Evolutionary conservation across 768 basidiomycete species (phyloP), one percentile per base, ranked within the genome.

Genomic region (Mycena olivaceomarginata): DNA sequence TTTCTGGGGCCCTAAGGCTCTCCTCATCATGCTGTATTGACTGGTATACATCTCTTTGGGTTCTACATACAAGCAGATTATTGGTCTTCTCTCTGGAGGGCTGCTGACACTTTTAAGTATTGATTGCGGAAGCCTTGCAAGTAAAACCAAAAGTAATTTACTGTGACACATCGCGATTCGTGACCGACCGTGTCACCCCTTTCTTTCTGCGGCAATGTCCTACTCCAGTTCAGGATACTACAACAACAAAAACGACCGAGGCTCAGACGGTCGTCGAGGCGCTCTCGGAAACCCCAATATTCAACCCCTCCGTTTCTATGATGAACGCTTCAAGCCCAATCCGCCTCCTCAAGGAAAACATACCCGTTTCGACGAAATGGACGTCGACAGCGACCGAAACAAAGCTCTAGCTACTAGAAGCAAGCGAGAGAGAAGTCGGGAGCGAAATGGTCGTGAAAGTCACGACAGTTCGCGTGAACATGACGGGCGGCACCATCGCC

Each of bases 361-460:
- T 74, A 67, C 18, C n/a, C 57, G 66, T 37, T 67, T 67, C 20
- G 20, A n/a, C 59, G 51, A 59, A 22, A 41, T n/a, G 18, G 46
- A 48, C 13, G 46, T 16, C 18, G 5, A 4, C 16, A 39, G 65
- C 4, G 37, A 5, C 4, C 15, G 12, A 18, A 22, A 60, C 16
- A 15, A 31, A 8, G 39, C 22, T 8, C 63, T 12, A 2, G 40
- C 63, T 6, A 51, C 45, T 31, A n/a, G 37, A 0, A 67, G 31
- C 10, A 67, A 62, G 20, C 25, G 66, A 12, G 57, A 60, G 13
- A 67, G 72, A 59, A 68, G 66, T 25, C 20, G 40, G 22, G 72
- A 74, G 22, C 37, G 51, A 22, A 53, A 41, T 4, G 18, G 66
- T 18, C 48, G 31, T 31, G 31, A 31, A 31, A 48, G 48, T 40